Base-by-base conservation (phyloP, 1,284 basidiomycete species). In the Termitomyces sp. region DNA sequence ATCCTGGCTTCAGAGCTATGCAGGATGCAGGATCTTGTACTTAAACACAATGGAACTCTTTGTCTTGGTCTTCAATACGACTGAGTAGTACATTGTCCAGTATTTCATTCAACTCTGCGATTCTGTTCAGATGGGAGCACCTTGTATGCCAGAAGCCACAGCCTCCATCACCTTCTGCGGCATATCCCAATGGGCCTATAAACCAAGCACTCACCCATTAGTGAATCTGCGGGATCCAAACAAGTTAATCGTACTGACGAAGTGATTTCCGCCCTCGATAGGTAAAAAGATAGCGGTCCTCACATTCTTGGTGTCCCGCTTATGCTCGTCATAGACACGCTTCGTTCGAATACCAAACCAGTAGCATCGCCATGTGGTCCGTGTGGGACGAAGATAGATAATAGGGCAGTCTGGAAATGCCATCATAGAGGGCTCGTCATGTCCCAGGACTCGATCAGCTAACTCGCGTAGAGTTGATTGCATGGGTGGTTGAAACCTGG, bases 251-350 rank as follows among this genome's bases (percentile, higher is more conserved):
- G 10, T 19, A 53, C 66, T 59, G 45, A 69, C 68, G 42, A 68
- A 65, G 45, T 70, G 68, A 55, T 69, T 69, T 1, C 54, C 64
- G 24, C 58, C 63, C 21, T 59, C 55, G 18, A 66, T 55, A 3
- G 61, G 52, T 5, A 61, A 18, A 54, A 66, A 68, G 9, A 49
- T 6, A 60, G 53, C 3, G 50, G 60, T 2, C 63, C 59, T 11
- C 55, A 37, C 14, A 56, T 53, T 18, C 57, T 39, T 5, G 50
- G 60, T 13, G 18, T 50, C 3, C 14, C 44, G n/a, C 44, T 10
- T 14, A 46, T 41, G 33, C 40, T 66, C 60, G 21, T 62, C 46
- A 52, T 68, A 62, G 5, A 56, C 18, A 18, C 56, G 57, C 37
- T 57, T 48, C 1, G 58, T 54, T 47, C 60, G 57, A n/a, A 64